Evolutionary conservation across 768 basidiomycete genomes (phyloP).

Genomic region (Pilatotrama ljubarskyi): DNA sequence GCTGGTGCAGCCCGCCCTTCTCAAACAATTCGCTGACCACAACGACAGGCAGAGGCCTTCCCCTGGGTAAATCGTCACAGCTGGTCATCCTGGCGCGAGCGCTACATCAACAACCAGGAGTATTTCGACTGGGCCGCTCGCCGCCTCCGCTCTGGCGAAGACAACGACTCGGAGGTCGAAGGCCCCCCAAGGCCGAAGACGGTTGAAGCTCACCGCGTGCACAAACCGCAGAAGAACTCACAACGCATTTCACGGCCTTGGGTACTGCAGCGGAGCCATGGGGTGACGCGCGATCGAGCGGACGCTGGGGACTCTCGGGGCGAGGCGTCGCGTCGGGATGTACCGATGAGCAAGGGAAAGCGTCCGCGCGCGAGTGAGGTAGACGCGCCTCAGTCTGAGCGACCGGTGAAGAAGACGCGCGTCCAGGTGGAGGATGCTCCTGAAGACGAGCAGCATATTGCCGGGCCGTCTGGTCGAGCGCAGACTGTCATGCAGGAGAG

Average conservation of each 20-base stretch:
- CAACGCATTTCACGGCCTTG: neutral
- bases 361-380: neutral
- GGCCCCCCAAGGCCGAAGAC: neutral
- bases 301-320: too few relatives aligned
- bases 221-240: neutral
- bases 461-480: neutral
- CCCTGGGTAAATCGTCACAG: conserved; percentile 78
- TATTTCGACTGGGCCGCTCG: conserved; percentile 62
- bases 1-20: too few relatives aligned
- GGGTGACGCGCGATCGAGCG: neutral
- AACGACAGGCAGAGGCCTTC: conserved; percentile 40
- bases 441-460: neutral
- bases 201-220: neutral
- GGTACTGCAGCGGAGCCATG: neutral
- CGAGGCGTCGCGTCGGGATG: neutral
- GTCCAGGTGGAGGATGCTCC: neutral
- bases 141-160: neutral
- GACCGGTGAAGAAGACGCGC: conserved; percentile 12
- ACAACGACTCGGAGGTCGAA: neutral
- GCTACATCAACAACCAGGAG: conserved; percentile 74
- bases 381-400: neutral
- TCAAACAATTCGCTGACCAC: neutral
- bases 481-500: too few relatives aligned
- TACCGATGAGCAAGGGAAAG: neutral
- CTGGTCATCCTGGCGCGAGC: conserved; percentile 84